These are phyloP conservation scores for Volvox reticuliferus DNA, from an alignment of 139 green algal genomes.

Conservation along the genomic window DNA sequence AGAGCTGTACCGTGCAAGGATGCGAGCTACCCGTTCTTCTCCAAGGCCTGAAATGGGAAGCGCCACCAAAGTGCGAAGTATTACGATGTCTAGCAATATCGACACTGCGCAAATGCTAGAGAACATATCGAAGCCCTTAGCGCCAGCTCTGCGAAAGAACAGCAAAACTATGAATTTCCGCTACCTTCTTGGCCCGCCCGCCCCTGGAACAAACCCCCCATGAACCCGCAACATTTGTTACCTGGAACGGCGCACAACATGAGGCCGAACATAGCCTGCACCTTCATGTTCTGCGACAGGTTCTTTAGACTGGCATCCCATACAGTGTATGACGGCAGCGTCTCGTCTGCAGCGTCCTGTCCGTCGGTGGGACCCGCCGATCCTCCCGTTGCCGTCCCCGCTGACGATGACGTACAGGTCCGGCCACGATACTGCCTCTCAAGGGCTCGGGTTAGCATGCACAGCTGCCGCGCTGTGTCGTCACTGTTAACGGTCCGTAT, in stretches of 20 bases:
- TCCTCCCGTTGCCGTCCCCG: not conserved
- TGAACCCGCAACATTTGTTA: not conserved
- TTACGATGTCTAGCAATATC: too few relatives aligned
- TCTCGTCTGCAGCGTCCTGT: not conserved
- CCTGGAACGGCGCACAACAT: constrained; percentile 58
- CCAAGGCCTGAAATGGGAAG: constrained; percentile 14
- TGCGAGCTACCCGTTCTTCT: not conserved
- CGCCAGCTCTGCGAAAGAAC: too few relatives aligned
- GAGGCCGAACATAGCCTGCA: constrained; percentile 49
- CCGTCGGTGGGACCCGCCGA: not conserved
- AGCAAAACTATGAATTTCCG: too few relatives aligned
- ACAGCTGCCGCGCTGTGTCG: constrained; percentile 39
- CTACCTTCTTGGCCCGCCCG: too few relatives aligned
- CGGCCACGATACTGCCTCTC: constrained; percentile 11
- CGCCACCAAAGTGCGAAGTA: too few relatives aligned
- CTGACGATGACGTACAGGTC: not conserved
- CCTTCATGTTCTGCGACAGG: not conserved
- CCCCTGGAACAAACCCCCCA: too few relatives aligned
- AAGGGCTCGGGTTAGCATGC: constrained; percentile 43
- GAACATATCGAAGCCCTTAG: too few relatives aligned
- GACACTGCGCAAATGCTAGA: too few relatives aligned
- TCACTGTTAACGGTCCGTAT: constrained; percentile 7
- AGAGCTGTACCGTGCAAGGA: constrained; percentile 16
- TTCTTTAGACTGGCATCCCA: constrained; percentile 39
- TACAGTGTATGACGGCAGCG: not conserved